These are phyloP conservation scores for Digitaria exilis DNA, from an alignment of 202 grass and related monocot genomes.

Conservation along the genomic window DNA sequence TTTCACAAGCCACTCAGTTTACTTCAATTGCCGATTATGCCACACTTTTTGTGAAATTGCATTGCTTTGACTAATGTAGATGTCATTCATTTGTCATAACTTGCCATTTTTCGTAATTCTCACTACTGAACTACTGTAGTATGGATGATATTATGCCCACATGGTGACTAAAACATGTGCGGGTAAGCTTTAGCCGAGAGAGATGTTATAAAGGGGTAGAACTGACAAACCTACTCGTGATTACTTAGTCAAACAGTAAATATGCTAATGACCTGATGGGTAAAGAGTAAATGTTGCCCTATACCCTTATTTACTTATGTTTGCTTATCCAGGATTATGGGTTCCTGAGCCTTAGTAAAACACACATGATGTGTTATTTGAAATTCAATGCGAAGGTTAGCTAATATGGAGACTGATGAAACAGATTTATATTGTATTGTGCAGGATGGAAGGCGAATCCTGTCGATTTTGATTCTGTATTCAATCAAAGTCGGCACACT, in stretches of 20 bases:
- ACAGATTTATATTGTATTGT: constrained; percentile 16
- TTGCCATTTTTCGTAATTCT: not conserved
- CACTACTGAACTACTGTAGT: constrained; percentile 13
- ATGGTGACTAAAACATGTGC: not conserved
- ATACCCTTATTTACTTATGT: not conserved
- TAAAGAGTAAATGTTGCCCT: constrained; percentile 3
- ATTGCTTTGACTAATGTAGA: constrained; percentile 3
- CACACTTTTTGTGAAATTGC: not conserved
- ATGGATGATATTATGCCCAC: not conserved
- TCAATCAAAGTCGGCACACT: constrained; percentile 84
- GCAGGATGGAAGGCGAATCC: constrained; percentile 97
- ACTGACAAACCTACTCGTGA: not conserved
- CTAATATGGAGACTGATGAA: not conserved
- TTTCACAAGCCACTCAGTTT: not conserved
- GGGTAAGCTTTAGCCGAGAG: not conserved
- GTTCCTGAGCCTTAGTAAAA: not conserved
- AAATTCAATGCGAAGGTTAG: constrained; percentile 11
- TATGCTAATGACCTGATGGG: not conserved
- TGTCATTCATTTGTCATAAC: constrained; percentile 6
- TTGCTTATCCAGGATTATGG: not conserved
- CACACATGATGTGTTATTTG: not conserved
- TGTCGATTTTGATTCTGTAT: constrained; percentile 97
- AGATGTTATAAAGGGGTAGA: not conserved
- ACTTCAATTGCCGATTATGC: not conserved
- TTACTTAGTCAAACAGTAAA: constrained; percentile 9